Base-by-base conservation (phyloP, 225 moss, liverwort and hornwort genomes). In the Marchantia paleacea region DNA sequence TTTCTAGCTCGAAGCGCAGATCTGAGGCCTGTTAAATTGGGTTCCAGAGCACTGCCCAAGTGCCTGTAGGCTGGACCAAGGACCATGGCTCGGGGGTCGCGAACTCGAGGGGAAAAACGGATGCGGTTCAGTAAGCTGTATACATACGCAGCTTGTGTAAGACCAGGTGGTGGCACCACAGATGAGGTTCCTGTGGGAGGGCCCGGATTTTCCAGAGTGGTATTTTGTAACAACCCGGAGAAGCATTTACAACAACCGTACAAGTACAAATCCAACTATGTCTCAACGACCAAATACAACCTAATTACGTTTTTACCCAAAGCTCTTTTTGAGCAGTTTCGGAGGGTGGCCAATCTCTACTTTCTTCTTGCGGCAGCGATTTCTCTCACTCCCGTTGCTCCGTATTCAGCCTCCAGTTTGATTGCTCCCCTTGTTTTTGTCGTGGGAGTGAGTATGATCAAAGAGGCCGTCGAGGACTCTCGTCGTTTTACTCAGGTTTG, bases 281-380 rank as follows among this genome's bases (percentile, higher is more conserved):
- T 99, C 52, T 99, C 99, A 7, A 99, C 99, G 0, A 99, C 95
- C 39, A 99, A 99, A 49, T 99, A 94, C 85, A 99, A 99, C 77
- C 76, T 73, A 3, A 8, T 89, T 57, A 88, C 99, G 0, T 99
- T 99, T 84, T 81, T 99, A 4, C 99, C 95, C 30, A 99, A 99
- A 85, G 95, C 95, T 26, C 82, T 99, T 22, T 99, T 99, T 53
- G 94, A 99, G 90, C 95, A 99, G 92, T 99, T 99, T 69, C 91
- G 99, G 19, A 90, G 99, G 12, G 99, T 99, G 48, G 99, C 99
- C 10, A 99, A 99, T 82, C 89, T 95, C 8, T 99, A 99, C 69
- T 99, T 99, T 72, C 94, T 99, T 49, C 83, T 95, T 29, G 87
- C 94, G 15, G 99, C 95, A 70, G 89, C 75, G 10, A 83, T 99